Evolutionary conservation across 1,284 basidiomycete genomes (phyloP).

Genomic region (Stereum hirsutum): DNA sequence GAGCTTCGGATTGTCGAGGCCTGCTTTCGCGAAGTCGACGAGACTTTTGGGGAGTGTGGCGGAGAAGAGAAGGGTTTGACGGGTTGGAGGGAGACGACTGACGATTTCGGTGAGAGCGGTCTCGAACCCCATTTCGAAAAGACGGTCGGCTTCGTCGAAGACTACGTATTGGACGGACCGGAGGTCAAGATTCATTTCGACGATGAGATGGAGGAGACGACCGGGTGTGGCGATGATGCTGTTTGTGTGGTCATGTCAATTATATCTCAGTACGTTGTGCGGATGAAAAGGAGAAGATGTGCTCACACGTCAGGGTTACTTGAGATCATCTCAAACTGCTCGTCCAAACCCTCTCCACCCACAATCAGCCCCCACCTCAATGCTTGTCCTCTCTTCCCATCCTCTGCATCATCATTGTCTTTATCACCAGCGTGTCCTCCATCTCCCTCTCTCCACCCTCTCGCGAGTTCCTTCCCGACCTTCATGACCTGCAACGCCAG

Average conservation of each 20-base stretch:
- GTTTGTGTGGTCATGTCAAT: too few relatives aligned
- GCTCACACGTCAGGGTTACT: slow-evolving; percentile 91
- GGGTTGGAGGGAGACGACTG: slow-evolving; percentile 73
- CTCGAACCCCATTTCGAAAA: slow-evolving; percentile 98
- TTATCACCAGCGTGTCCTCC: slow-evolving; percentile 59
- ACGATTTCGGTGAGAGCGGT: slow-evolving; percentile 89
- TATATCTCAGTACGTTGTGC: slow-evolving; percentile 3
- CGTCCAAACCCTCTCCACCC: slow-evolving; percentile 92
- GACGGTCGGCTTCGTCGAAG: slow-evolving; percentile 96
- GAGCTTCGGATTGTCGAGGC: slow-evolving; percentile 88
- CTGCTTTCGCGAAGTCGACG: slow-evolving; percentile 97
- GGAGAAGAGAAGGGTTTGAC: slow-evolving; percentile 93
- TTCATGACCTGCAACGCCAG: slow-evolving; percentile 90
- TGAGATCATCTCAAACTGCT: slow-evolving; percentile 95
- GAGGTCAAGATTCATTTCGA: slow-evolving; percentile 96
- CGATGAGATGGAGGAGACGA: slow-evolving; percentile 88
- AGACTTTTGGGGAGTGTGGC: slow-evolving; percentile 94
- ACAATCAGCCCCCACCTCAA: slow-evolving; percentile 93
- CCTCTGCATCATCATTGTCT: slow-evolving; percentile 42
- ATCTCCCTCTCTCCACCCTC: slow-evolving; percentile 61
- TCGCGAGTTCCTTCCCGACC: slow-evolving; percentile 89
- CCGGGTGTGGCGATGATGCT: slow-evolving; percentile 97
- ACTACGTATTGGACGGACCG: slow-evolving; percentile 86
- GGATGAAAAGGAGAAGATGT: slow-evolving; percentile 5
- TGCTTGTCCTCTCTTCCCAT: slow-evolving; percentile 54